Evolutionary conservation across 116 monocot genomes (phyloP).

Genomic region (Thalassia testudinum): DNA sequence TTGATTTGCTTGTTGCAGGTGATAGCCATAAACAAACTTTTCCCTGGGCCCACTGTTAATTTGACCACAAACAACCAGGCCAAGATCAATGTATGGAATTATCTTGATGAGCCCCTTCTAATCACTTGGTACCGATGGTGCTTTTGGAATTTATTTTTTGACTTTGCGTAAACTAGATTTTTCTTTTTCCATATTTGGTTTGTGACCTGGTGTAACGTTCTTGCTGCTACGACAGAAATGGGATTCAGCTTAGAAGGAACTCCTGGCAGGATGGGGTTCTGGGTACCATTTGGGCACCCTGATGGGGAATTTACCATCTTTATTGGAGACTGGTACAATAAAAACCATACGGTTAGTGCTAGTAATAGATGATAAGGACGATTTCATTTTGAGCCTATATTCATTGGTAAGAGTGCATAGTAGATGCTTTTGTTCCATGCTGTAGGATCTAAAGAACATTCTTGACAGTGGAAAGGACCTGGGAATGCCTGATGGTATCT

Average conservation of each 20-base stretch:
- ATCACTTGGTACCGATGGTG: conserved; percentile 14
- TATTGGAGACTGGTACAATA: conserved; percentile 46
- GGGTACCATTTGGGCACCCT: conserved; percentile 62
- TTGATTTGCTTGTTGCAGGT: conserved; percentile 18
- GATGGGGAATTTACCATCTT: conserved; percentile 38
- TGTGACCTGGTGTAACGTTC: background rate
- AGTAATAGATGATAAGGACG: too few relatives aligned
- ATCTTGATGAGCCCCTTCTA: conserved; percentile 19
- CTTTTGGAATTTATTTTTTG: background rate
- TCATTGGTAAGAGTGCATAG: too few relatives aligned
- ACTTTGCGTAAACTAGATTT: background rate
- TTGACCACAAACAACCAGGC: conserved; percentile 15
- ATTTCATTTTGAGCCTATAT: too few relatives aligned
- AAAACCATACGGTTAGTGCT: conserved; percentile 15
- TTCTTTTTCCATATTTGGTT: background rate
- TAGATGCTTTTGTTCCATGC: too few relatives aligned
- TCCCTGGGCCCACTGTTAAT: conserved; percentile 19
- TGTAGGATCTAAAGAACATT: too few relatives aligned
- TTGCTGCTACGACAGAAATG: conserved; percentile 23
- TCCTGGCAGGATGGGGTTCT: conserved; percentile 47
- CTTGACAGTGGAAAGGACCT: too few relatives aligned
- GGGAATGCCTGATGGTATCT: too few relatives aligned
- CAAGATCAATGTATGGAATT: conserved; percentile 8
- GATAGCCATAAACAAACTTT: conserved; percentile 18
- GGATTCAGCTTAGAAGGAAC: conserved; percentile 58